Evolutionary conservation across 257 asterid genomes (phyloP).

Genomic region (Haberlea rhodopensis): DNA sequence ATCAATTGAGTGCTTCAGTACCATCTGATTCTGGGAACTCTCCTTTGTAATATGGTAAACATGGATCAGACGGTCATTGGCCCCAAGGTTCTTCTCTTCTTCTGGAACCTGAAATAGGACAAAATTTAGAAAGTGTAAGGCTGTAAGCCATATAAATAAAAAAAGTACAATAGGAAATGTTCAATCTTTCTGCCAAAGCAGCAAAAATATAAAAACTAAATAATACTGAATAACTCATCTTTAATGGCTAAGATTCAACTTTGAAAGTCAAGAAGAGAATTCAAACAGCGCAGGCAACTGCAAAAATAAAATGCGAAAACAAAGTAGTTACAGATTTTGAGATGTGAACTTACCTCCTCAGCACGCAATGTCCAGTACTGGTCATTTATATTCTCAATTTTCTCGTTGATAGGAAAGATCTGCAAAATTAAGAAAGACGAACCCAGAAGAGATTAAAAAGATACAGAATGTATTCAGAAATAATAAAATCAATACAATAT

Average conservation of each 20-base stretch:
- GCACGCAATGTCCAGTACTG: constrained; percentile 96
- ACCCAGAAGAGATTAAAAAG: constrained; percentile 10
- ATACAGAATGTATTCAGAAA: constrained; percentile 11
- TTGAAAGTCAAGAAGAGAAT: neutral
- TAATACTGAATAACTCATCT: neutral
- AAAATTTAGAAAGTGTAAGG: constrained; percentile 16
- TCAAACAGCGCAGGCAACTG: neutral
- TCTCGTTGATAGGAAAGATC: constrained; percentile 79
- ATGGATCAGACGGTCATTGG: constrained; percentile 72
- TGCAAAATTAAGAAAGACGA: constrained; percentile 39
- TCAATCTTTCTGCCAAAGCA: constrained; percentile 1
- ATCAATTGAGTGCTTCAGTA: constrained; percentile 29
- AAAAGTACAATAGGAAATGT: neutral
- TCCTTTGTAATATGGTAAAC: constrained; percentile 87
- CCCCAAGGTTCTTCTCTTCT: constrained; percentile 84
- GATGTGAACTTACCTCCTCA: constrained; percentile 66
- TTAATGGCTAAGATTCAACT: neutral
- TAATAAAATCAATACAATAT: constrained; percentile 2
- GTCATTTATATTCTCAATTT: constrained; percentile 88
- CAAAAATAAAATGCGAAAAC: constrained; percentile 7
- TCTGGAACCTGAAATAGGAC: constrained; percentile 65
- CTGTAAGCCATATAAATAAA: constrained; percentile 7
- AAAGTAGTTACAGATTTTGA: constrained; percentile 13
- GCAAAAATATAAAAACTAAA: neutral
- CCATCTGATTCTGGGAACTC: constrained; percentile 81